Percentiles rank a stretch among this genome's conserved stretches.
phyloP scores from a whole-genome alignment of 495 filamentous ascomycete genomes.

The Polyplosphaeria fusca region DNA sequence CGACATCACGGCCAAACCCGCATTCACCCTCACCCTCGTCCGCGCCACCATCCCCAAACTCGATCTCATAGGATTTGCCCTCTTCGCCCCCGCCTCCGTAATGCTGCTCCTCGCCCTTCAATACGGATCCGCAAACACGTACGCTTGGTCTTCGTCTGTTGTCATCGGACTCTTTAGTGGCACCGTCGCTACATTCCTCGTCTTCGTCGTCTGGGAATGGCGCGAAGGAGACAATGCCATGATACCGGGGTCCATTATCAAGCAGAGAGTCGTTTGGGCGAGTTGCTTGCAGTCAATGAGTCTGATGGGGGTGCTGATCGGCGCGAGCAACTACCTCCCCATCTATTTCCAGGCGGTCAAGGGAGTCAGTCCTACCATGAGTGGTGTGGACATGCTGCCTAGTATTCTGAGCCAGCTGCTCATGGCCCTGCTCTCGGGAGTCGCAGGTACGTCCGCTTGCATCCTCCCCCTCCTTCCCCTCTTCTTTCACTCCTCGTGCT shows the following conservation, averaged over 20 bases:
- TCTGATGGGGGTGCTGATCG: not conserved
- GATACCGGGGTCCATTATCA: conserved; percentile 44
- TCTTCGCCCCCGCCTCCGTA: conserved; percentile 48
- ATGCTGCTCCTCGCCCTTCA: conserved; percentile 53
- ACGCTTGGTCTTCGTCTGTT: conserved; percentile 47
- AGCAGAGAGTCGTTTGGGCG: not conserved
- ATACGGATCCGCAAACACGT: conserved; percentile 41
- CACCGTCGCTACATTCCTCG: conserved; percentile 41
- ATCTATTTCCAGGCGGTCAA: conserved; percentile 45
- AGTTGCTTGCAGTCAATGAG: not conserved
- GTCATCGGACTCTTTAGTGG: conserved; percentile 55
- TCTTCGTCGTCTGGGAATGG: conserved; percentile 50
- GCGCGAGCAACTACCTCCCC: conserved; percentile 37
- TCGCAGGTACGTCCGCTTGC: not conserved
- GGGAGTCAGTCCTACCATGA: conserved; percentile 33
- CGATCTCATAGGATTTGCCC: conserved; percentile 47
- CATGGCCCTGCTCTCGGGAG: conserved; percentile 3
- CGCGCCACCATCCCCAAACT: conserved; percentile 38
- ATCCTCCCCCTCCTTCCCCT: too few relatives aligned
- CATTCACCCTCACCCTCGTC: conserved; percentile 4
- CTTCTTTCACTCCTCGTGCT: too few relatives aligned
- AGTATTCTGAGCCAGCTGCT: conserved; percentile 2
- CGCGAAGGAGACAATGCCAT: conserved; percentile 51
- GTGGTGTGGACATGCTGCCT: conserved; percentile 27
- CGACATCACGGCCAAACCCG: conserved; percentile 40